Base-by-base conservation (phyloP, 2,329 filamentous ascomycete species). In the Colletotrichum destructivum region DNA sequence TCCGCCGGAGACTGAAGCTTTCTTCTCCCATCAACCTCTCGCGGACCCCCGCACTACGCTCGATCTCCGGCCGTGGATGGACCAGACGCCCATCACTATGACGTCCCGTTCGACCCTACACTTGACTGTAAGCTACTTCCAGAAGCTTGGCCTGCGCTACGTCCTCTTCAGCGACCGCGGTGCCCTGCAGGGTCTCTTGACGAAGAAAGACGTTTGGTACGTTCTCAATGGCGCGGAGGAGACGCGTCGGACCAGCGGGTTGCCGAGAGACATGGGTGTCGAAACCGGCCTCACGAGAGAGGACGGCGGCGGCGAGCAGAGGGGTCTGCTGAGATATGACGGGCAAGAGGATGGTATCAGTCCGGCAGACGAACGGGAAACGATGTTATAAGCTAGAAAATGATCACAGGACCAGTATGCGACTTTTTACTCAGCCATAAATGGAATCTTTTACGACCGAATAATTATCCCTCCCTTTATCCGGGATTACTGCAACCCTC, bases 181-280 rank as follows among this genome's bases (percentile, higher is more conserved):
- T 23, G 89, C 90, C 61, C 83, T 99, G 49, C 91, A 94, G 80
- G 96, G 96, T 0, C 82, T 99, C 59, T 84, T 98, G 75, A 99
- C 96, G 23, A 98, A 98, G 86, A 99, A 99, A 85, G 96, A 99
- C 82, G 92, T 97, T 44, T 98, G 95, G 94, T 95, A 94, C 81
- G 91, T 98, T 49, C 86, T 98, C 56, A 94, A 98, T 79, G 94
- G 92, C 52, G 91, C 90, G 12, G 91, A 92, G 74, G 89, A 91
- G 79, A 88, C 88, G 66, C 83, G 87, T 35, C 83, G 85, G 23
- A 84, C 81, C 5, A 78, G 77, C 63, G 79, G 77, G 9, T 49
- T 78, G n/a, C 75, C 60, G 12, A 66, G 69, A 75, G 76, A 18
- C 74, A 77, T 73, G 40, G 76, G 73, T 4, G 77, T 80, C 9